A percentile compares a stretch with the other conserved stretches of the same genome.
These are phyloP conservation scores for Pythium brachiatum DNA, from an alignment of 352 stramenopile species.

Conservation along the genomic window DNA sequence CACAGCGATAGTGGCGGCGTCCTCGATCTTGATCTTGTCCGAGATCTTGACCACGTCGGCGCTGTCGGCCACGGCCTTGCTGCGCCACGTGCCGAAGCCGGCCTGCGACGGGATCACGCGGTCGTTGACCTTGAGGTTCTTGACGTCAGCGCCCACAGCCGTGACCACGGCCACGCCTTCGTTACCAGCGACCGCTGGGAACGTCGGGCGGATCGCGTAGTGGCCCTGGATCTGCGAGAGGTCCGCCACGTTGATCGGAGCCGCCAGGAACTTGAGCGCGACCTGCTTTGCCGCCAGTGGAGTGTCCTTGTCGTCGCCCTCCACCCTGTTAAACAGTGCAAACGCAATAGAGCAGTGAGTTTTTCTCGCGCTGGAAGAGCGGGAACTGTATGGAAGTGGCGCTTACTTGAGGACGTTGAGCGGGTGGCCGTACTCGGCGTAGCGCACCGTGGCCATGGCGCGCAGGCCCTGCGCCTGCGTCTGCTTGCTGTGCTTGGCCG, in stretches of 20 bases:
- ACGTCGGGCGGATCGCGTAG: slow-evolving; percentile 72
- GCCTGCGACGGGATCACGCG: slow-evolving; percentile 71
- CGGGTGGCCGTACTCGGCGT: slow-evolving; percentile 70
- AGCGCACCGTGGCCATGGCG: slow-evolving; percentile 75
- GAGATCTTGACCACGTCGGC: slow-evolving; percentile 70
- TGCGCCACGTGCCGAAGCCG: slow-evolving; percentile 78
- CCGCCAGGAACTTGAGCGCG: slow-evolving; percentile 85
- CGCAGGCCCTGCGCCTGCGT: slow-evolving; percentile 23
- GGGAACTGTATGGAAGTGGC: background rate
- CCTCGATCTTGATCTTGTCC: slow-evolving; percentile 83
- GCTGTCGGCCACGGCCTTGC: slow-evolving; percentile 61
- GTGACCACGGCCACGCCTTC: slow-evolving; percentile 85
- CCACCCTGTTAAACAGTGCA: slow-evolving; percentile 34
- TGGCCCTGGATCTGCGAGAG: slow-evolving; percentile 86
- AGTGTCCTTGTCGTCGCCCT: slow-evolving; percentile 62
- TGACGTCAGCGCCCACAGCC: slow-evolving; percentile 75
- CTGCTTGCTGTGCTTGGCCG: slow-evolving; percentile 30
- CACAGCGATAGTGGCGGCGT: slow-evolving; percentile 77
- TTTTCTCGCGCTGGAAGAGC: background rate
- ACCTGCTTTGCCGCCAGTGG: slow-evolving; percentile 59
- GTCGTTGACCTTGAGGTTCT: slow-evolving; percentile 86
- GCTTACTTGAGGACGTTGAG: slow-evolving; percentile 57
- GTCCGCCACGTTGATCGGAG: slow-evolving; percentile 87
- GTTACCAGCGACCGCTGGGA: slow-evolving; percentile 83
- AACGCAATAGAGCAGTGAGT: background rate